Conservation (phyloP, 2,329 filamentous ascomycete species). For the Paraconiothyrium brasiliense region DNA sequence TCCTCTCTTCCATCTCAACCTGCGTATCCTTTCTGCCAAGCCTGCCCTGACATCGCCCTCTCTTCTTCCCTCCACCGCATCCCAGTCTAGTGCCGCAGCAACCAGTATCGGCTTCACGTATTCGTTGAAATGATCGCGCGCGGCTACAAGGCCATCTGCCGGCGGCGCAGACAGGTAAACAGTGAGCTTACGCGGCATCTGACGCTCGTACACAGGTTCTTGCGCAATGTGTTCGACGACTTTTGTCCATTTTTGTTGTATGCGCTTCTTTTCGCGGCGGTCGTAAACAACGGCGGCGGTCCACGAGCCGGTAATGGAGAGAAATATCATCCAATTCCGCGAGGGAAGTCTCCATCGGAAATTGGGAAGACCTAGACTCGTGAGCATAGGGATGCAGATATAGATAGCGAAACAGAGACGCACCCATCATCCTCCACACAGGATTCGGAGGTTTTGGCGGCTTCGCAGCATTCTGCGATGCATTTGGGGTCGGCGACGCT, state of each 20-base stretch:
- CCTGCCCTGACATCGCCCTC: conserved; percentile 93
- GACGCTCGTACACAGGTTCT: conserved; percentile 75
- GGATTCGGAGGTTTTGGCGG: conserved; percentile 48
- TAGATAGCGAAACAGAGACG: conserved; percentile 16
- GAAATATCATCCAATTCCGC: conserved; percentile 97
- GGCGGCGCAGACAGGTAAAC: conserved; percentile 88
- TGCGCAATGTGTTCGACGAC: conserved; percentile 84
- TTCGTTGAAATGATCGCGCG: conserved; percentile 95
- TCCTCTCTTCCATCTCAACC: conserved; percentile 67
- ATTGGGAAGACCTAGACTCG: conserved; percentile 75
- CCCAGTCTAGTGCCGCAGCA: conserved; percentile 91
- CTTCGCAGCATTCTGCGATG: conserved; percentile 35
- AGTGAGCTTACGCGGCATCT: conserved; percentile 83
- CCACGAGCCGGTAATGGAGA: conserved; percentile 79
- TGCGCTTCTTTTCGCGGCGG: conserved; percentile 85
- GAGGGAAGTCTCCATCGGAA: conserved; percentile 87
- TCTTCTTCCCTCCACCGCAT: conserved; percentile 89
- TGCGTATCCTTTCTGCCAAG: conserved; percentile 85
- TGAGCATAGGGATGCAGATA: conserved; percentile 6
- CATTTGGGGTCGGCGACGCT: conserved; percentile 33
- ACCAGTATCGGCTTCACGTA: conserved; percentile 95
- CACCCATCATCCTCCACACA: conserved; percentile 53
- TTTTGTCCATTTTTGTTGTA: conserved; percentile 85
- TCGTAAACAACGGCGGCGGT: conserved; percentile 88
- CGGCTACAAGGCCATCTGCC: conserved; percentile 80